Evolutionary conservation across 257 asterid genomes (phyloP).

Genomic region (Nicotiana undulata): DNA sequence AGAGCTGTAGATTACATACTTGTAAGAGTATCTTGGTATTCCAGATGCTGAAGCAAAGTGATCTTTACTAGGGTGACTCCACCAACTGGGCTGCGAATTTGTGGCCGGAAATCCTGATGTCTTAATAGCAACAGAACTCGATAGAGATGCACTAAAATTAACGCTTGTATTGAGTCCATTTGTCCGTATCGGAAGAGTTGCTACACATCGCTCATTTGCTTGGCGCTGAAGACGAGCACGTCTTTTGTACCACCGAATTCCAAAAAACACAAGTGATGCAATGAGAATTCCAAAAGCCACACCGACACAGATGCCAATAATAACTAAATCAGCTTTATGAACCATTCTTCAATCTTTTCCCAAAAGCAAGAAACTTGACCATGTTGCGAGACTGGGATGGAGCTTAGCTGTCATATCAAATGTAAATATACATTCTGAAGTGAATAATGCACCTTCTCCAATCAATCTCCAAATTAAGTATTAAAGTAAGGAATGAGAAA

Average conservation of each 20-base stretch:
- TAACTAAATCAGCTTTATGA: constrained; percentile 55
- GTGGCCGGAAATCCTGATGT: constrained; percentile 25
- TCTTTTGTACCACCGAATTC: constrained; percentile 62
- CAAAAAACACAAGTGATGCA: constrained; percentile 56
- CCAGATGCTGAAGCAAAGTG: constrained; percentile 62
- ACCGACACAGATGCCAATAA: constrained; percentile 79
- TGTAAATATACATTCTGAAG: background rate
- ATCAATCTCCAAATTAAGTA: background rate
- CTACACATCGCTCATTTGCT: constrained; percentile 40
- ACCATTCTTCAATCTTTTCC: constrained; percentile 53
- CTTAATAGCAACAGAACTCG: constrained; percentile 34
- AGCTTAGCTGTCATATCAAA: constrained; percentile 10
- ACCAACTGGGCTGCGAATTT: constrained; percentile 55
- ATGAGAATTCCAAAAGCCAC: constrained; percentile 63
- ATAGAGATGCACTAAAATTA: constrained; percentile 60
- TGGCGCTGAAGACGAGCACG: constrained; percentile 32
- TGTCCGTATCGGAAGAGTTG: constrained; percentile 73
- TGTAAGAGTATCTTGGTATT: constrained; percentile 71
- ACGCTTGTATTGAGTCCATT: constrained; percentile 62
- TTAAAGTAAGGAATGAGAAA: background rate
- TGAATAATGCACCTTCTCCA: background rate
- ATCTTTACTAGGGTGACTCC: constrained; percentile 57
- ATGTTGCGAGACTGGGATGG: constrained; percentile 38
- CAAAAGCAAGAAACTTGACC: constrained; percentile 32
- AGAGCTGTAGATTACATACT: constrained; percentile 42